Base-by-base conservation (phyloP, 2,329 filamentous ascomycete species). In the Cryphonectria radicalis region DNA sequence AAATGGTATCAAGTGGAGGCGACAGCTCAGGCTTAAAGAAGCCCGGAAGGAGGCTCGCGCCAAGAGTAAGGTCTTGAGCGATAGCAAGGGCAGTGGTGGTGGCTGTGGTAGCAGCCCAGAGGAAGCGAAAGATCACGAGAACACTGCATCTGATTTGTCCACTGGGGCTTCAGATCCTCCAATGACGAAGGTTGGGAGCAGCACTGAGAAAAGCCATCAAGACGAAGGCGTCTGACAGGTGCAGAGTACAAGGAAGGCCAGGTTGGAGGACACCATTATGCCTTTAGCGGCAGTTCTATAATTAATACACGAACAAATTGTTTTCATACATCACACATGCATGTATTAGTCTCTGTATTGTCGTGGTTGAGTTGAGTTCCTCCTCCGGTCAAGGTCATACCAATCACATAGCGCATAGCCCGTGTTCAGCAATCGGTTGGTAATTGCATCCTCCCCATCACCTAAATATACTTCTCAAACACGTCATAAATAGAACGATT, bases 1-100 rank as follows among this genome's bases (percentile, higher is more conserved):
- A 3, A 79, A 77, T 55, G 86, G 86, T 0, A 77, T 83, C 13
- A 76, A 73, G 60, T 88, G 85, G 85, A 79, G 86, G 42, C 74
- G 76, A 5, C 76, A 80, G 46, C 73, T 79, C 64, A 77, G 73
- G 64, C 74, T 76, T 37, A 80, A 79, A 68, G 75, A 76, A 42
- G 72, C 73, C 22, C 72, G 72, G n/a, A 78, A 76, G 69, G 67
- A 74, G 69, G 68, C 68, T 25, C 70, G 63, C 43, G 43, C n/a
- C 22, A 55, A 62, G 43, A 66, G 64, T 53, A 72, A 72, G 42
- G 60, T 50, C 60, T 37, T 3, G 11, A 42, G 32, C 28, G 42
- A 25, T 14, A 42, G 4, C n/a, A 25, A 59, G 19, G 25, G 32
- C 32, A 37, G 3, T 43, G 11, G 10, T 43, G 11, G 10, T 28